Evolutionary conservation across 106 monocot species (phyloP), one percentile per base, ranked within the genome.

Genomic region (Platanthera guangdongensis): DNA sequence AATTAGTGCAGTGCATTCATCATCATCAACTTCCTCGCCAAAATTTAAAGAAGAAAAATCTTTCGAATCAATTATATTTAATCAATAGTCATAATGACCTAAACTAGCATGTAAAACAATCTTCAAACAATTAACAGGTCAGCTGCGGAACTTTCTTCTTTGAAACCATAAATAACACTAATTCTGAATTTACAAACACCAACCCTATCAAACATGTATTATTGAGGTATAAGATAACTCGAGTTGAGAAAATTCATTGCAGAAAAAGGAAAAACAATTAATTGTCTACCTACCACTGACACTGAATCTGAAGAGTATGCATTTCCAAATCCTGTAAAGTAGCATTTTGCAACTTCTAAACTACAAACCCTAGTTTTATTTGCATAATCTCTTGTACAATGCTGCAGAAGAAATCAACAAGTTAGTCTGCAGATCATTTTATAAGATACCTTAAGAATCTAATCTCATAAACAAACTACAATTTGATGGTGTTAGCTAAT

Each of bases 341-440:
- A 19, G 7, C 59, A 60, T 19, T 60, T 18, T 60, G 59, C 19
- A 60, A 60, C 18, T 2, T 60, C 59, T 21, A 60, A 39, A 60
- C 59, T 60, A n/a, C 59, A 60, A 60, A 60, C 59, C 59, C 18
- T 60, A 21, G 59, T 60, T 60, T 60, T 60, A 60, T 55, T 60
- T 1, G 6, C 59, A 60, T 60, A 19, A 60, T 60, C n/a, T 5
- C 21, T 60, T 60, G 18, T 7, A 60, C n/a, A 14, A 55, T 55
- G 4, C 12, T 1, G 12, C 55, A 14, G 39, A 39, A 39, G 39
- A 39, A 39, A 39, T 39, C 39, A 39, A 39, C 39, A 53, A 53
- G 13, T 4, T 53, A 53, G 52, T 14, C 3, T 53, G 52, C 52
- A 53, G 13, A 53, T 53, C 13, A 53, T 53, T 53, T 9, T 53